Evolutionary conservation across 2,329 filamentous ascomycete species (phyloP).

Genomic region (Botrytis hyacinthi): DNA sequence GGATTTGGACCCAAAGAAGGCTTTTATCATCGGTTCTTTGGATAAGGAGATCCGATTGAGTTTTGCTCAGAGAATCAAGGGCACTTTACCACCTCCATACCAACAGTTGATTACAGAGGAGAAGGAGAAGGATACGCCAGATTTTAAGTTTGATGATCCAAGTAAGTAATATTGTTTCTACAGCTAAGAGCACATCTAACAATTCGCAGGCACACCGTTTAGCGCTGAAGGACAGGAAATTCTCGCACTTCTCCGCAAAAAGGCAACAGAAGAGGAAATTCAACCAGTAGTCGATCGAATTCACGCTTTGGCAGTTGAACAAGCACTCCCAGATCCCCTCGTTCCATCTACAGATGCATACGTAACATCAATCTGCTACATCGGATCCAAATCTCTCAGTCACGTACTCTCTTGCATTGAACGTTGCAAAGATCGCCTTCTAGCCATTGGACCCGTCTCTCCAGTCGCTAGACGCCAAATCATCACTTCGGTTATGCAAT

Average conservation of each 20-base stretch:
- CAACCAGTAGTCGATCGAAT: slow-evolving; percentile 77
- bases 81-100: slow-evolving; percentile 83
- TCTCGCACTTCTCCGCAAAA: slow-evolving; percentile 74
- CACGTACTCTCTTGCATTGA: slow-evolving; percentile 96
- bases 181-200: slow-evolving; percentile 20
- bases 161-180: slow-evolving; percentile 50
- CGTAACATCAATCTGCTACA: slow-evolving; percentile 87
- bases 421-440: slow-evolving; percentile 83
- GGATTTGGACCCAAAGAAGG: slow-evolving; percentile 80
- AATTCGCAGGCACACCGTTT: slow-evolving; percentile 67
- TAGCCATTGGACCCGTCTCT: slow-evolving; percentile 73
- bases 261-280: slow-evolving; percentile 83
- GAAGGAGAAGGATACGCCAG: slow-evolving; percentile 93
- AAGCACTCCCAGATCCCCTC: slow-evolving; percentile 68
- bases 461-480: slow-evolving; percentile 81
- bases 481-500: slow-evolving; percentile 82
- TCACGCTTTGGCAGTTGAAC: slow-evolving; percentile 70
- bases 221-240: slow-evolving; percentile 81
- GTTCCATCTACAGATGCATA: slow-evolving; percentile 91
- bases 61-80: slow-evolving; percentile 93
- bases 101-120: slow-evolving; percentile 76
- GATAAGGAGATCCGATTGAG: slow-evolving; percentile 97
- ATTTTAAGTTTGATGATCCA: slow-evolving; percentile 83
- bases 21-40: slow-evolving; percentile 84
- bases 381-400: slow-evolving; percentile 92